Evolutionary conservation across 495 filamentous ascomycete genomes (phyloP), one percentile per base, ranked within the genome.

Genomic region (Penicillium roqueforti): DNA sequence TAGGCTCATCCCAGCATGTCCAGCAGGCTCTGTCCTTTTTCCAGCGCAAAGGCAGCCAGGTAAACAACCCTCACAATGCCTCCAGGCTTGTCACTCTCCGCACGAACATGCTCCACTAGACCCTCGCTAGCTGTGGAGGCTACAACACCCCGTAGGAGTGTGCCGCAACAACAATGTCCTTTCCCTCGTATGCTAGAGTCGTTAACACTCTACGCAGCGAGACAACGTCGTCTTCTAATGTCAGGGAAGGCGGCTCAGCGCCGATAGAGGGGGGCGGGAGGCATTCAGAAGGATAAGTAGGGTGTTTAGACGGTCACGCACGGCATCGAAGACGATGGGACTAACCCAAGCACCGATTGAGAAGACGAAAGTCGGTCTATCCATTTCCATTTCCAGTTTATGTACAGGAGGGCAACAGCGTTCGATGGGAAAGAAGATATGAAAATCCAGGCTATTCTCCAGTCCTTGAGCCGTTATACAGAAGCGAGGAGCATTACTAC

Each of bases 131-230:
- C 73, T 29, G 64, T 68, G 34, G 69, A 70, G 29, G 65, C 71
- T 1, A 78, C 73, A 0, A 76, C 56, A 18, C 78, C 79, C 79
- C 76, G 53, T 80, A 81, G 5, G 76, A 80, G 57, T 81, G 78
- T 14, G 61, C 68, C 4, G 80, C 59, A 14, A 81, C 53, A 5
- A 82, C 64, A 14, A 82, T 68, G 53, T 81, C 72, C 43, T 65
- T 63, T 5, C 76, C 74, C 1, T 68, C 42, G 58, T 71, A 54
- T 61, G 68, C 51, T 52, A 65, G 49, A 60, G 55, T 41, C 51
- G 58, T 43, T 19, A 73, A 52, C 1, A 60, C 47, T 0, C 47
- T 29, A 6, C 65, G 67, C 6, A 77, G 58, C 19, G 57, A 59
- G 6, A 62, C 47, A 37, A 65, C 46, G 55, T 79, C 75, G 28